Base-by-base conservation (phyloP, 495 filamentous ascomycete species). In the Peziza echinospora region DNA sequence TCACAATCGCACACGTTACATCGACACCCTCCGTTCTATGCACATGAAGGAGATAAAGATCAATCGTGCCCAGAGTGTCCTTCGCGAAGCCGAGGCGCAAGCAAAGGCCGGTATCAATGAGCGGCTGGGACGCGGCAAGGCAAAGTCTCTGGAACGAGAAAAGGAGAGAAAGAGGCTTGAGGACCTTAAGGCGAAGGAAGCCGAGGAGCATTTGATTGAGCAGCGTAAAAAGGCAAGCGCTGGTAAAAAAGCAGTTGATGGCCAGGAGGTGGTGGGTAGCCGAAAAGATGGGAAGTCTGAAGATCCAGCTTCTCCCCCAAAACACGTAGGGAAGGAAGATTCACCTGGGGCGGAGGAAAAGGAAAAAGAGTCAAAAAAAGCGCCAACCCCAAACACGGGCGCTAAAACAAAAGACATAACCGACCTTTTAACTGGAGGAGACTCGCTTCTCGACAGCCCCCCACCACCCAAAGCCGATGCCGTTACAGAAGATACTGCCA, bases 101-200 rank as follows among this genome's bases (percentile, higher is more conserved):
- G 53, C 53, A 0, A 55, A 55, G 26, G 54, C 55, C 21, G 52
- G 52, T 3, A 52, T 52, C 1, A 23, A 19, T 11, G 46, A 51
- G 22, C 54, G 55, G 26, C 45, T 48, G 5, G 47, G 53, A 2
- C 51, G 46, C 1, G 50, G 49, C 24, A 50, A 50, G 2, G 53
- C 55, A 21, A 47, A 43, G 8, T 47, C 51, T 11, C 43, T 23
- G 17, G 45, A 39, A 3, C 23, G 50, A 10, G 52, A 54, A 24
- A 47, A 46, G 6, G 26, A 26, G 7, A 55, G 49, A 44, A 54
- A 50, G 40, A 46, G 26, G 9, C 0, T 25, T 47, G 6, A 30
- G 10, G 17, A 55, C 46, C 19, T 46, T 26, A 21, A 42, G 46
- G 5, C 9, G n/a, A 9, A 17, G 19, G 16, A 47, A 19, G 49